Conservation (phyloP, 202 grass and related monocot species). For the Miscanthus sacchariflorus region DNA sequence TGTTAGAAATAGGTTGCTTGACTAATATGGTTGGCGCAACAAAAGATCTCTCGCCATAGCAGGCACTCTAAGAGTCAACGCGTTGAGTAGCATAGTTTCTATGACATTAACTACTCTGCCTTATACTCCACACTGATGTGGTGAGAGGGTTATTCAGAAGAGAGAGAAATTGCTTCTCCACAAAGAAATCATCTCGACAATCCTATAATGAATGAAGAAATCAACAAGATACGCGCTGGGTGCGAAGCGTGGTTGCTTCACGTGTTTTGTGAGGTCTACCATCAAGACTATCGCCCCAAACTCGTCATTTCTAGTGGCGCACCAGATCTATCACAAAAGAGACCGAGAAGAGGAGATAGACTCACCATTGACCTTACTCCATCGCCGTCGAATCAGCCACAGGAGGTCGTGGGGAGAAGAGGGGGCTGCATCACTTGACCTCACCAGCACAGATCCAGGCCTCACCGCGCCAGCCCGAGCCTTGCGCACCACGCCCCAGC, state of each 20-base stretch:
- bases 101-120: not conserved
- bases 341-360: not conserved
- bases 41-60: too few species aligned
- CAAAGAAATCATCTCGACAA: not conserved
- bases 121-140: not conserved
- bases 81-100: not conserved
- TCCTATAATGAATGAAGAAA: not conserved
- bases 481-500: too few species aligned
- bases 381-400: not conserved
- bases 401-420: not conserved
- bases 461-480: not conserved
- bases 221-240: not conserved
- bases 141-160: not conserved
- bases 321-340: not conserved
- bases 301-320: not conserved
- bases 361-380: not conserved
- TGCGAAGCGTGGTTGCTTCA: not conserved
- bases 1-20: too few species aligned
- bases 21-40: not conserved
- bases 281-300: not conserved
- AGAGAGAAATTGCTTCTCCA: not conserved
- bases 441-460: not conserved
- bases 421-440: not conserved
- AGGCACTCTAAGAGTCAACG: not conserved
- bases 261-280: not conserved